These are phyloP conservation scores for Phytopythium montanum DNA, from an alignment of 352 stramenopile species.

Conservation along the genomic window DNA sequence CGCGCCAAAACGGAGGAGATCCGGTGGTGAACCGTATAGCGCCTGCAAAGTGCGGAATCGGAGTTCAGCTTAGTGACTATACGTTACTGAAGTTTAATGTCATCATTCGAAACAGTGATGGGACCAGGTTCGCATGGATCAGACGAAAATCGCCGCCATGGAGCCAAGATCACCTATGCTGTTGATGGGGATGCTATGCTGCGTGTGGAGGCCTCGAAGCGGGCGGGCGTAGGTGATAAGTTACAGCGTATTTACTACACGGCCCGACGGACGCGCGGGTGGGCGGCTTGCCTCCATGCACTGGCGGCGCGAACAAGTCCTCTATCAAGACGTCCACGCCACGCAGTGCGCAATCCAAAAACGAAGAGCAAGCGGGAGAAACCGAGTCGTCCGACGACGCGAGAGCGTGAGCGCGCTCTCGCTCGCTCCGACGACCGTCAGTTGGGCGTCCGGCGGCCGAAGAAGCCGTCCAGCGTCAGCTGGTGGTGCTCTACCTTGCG, in stretches of 20 bases:
- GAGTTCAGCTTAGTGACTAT: constrained; percentile 3
- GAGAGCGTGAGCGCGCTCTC: neutral
- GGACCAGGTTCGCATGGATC: neutral
- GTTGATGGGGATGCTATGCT: neutral
- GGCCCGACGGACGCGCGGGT: neutral
- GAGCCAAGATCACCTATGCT: neutral
- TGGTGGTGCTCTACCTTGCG: constrained; percentile 39
- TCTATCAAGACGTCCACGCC: neutral
- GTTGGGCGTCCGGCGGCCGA: constrained; percentile 17
- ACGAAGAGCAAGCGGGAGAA: constrained; percentile 12
- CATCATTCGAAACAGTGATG: neutral
- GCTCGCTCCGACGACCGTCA: neutral
- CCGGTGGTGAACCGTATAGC: constrained; percentile 8
- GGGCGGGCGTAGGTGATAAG: constrained; percentile 2
- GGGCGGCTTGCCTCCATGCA: neutral
- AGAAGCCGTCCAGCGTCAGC: constrained; percentile 49
- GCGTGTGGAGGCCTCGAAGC: neutral
- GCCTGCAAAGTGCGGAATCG: constrained; percentile 18
- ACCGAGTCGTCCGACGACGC: constrained; percentile 11
- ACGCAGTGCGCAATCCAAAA: constrained; percentile 2
- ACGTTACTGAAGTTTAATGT: neutral
- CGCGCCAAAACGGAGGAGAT: constrained; percentile 15
- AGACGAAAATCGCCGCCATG: neutral
- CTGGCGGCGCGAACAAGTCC: neutral
- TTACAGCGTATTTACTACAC: constrained; percentile 7